These are phyloP conservation scores for Tuber magnatum DNA, from an alignment of 495 filamentous ascomycete species.

Conservation along the genomic window DNA sequence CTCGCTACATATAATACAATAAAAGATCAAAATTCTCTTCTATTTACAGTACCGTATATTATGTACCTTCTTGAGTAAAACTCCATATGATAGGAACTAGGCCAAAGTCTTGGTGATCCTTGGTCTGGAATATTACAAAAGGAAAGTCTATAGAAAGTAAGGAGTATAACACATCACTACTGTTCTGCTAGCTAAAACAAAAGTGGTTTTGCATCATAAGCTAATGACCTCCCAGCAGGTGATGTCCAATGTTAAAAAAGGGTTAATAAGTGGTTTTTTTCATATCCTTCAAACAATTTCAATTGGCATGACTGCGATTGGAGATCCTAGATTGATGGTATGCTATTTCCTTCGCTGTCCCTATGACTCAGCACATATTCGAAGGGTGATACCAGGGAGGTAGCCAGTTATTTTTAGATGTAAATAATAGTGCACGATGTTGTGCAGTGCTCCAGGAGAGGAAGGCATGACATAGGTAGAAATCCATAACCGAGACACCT, in stretches of 20 bases:
- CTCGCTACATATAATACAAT: no score
- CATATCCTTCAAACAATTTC: neutral
- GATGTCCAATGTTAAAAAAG: slow-evolving; percentile 8
- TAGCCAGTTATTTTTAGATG: slow-evolving; percentile 5
- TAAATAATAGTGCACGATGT: neutral
- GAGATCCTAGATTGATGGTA: slow-evolving; percentile 5
- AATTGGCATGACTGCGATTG: neutral
- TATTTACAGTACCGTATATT: no score
- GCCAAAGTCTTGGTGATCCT: no score
- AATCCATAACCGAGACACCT: slow-evolving; percentile 3
- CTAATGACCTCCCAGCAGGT: slow-evolving; percentile 7
- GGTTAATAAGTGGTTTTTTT: slow-evolving; percentile 11
- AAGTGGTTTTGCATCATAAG: no score
- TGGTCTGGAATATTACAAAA: no score
- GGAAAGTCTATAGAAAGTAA: no score
- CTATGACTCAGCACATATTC: no score
- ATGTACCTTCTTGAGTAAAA: no score
- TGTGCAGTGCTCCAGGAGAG: neutral
- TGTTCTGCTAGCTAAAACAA: no score
- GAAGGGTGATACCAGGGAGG: neutral
- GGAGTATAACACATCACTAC: no score
- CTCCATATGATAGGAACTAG: no score
- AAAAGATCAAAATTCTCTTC: no score
- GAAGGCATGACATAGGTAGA: slow-evolving; percentile 2
- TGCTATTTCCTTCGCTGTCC: neutral